Conservation (phyloP, 1,139 yeast species). For the Geotrichum reessii region DNA sequence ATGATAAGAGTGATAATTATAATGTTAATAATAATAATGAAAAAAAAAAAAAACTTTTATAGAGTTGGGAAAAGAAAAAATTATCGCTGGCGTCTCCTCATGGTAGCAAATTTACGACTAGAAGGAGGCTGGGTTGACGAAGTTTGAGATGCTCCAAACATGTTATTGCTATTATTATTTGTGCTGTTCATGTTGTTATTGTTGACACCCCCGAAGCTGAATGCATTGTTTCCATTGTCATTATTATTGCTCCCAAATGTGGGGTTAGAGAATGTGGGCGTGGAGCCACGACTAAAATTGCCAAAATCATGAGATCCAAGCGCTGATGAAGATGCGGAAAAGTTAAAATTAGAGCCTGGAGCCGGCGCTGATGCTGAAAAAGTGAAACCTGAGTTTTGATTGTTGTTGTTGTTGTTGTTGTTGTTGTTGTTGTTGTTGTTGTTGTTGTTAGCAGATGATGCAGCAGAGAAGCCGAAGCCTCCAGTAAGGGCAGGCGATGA, state of each 20-base stretch:
- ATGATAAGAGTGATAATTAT: no score
- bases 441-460: not conserved
- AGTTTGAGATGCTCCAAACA: not conserved
- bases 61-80: not conserved
- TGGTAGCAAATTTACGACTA: slow-evolving; percentile 13
- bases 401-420: slow-evolving; percentile 3
- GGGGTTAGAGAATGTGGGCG: not conserved
- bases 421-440: not conserved
- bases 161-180: not conserved
- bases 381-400: slow-evolving; percentile 2
- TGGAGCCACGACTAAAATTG: not conserved
- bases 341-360: slow-evolving; percentile 6
- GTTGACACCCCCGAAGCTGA: not conserved
- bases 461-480: not conserved
- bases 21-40: no score
- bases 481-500: not conserved
- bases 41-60: not conserved
- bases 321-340: not conserved
- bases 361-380: slow-evolving; percentile 3
- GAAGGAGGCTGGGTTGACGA: slow-evolving; percentile 6
- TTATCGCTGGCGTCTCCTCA: slow-evolving; percentile 14
- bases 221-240: not conserved
- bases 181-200: not conserved
- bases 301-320: slow-evolving; percentile 4
- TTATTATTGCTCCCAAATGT: not conserved